Percentiles rank a stretch among this genome's conserved stretches.
phyloP scores from a whole-genome alignment of 129 eudicot genomes.

The Flaveria trinervia region DNA sequence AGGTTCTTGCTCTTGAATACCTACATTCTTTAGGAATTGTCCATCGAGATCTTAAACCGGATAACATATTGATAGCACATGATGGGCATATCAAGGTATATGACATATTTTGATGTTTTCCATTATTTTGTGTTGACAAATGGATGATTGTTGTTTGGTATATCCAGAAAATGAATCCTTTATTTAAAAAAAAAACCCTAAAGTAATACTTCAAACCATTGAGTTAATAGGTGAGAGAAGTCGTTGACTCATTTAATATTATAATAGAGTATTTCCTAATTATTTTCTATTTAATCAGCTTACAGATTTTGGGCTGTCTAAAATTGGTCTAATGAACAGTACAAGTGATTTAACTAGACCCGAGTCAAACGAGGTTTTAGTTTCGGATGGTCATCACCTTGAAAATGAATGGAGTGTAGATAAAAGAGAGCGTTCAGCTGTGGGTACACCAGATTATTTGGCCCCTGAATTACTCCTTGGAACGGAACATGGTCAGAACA shows the following conservation, averaged over 20 bases:
- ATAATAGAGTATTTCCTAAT: constrained; percentile 15
- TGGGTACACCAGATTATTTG: constrained; percentile 92
- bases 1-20: constrained; percentile 97
- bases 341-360: constrained; percentile 62
- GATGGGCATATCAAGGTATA: constrained; percentile 92
- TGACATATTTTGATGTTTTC: not conserved
- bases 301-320: constrained; percentile 88
- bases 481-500: constrained; percentile 75
- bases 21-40: constrained; percentile 85
- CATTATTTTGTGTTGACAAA: not conserved
- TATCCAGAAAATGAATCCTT: constrained; percentile 18
- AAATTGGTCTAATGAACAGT: constrained; percentile 83
- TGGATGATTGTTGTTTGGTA: constrained; percentile 3
- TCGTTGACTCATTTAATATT: not conserved
- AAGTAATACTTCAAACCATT: not conserved
- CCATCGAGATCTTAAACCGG: constrained; percentile 94
- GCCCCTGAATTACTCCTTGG: constrained; percentile 95
- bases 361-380: constrained; percentile 37
- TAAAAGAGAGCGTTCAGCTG: constrained; percentile 64
- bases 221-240: not conserved
- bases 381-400: constrained; percentile 36
- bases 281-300: constrained; percentile 56
- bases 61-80: constrained; percentile 82
- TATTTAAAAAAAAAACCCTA: not conserved
- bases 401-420: constrained; percentile 39